Percentiles rank a stretch among this genome's conserved stretches.
Evolutionary conservation across 495 filamentous ascomycete species (phyloP).

Genomic region (Trichoderma reesei): DNA sequence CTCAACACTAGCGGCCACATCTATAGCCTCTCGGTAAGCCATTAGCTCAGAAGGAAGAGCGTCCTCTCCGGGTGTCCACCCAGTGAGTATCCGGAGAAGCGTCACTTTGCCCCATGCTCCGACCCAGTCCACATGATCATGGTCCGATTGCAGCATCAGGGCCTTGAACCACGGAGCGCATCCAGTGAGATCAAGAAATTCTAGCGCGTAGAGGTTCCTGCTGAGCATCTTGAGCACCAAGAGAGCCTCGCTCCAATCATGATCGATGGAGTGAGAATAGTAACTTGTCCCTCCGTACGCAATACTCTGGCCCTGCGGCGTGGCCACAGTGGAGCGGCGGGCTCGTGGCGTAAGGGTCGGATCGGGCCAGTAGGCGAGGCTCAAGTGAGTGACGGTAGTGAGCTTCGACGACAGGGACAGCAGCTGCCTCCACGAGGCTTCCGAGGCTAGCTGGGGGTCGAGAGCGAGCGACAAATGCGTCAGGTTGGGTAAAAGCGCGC

Average conservation of each 20-base stretch:
- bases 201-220: conserved; percentile 54
- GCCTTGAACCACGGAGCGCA: conserved; percentile 63
- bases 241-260: conserved; percentile 62
- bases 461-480: conserved; percentile 49
- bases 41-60: conserved; percentile 15
- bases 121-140: conserved; percentile 33
- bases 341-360: conserved; percentile 59
- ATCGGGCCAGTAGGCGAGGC: conserved; percentile 70
- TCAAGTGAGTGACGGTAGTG: conserved; percentile 63
- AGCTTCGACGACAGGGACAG: conserved; percentile 51
- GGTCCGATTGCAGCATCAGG: conserved; percentile 28
- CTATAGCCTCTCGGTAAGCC: conserved; percentile 19
- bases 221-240: conserved; percentile 59
- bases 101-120: conserved; percentile 37
- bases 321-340: conserved; percentile 37
- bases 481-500: conserved; percentile 34
- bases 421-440: conserved; percentile 58
- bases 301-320: conserved; percentile 30
- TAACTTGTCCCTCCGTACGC: conserved; percentile 52
- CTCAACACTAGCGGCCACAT: conserved; percentile 25
- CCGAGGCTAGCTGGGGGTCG: conserved; percentile 19
- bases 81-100: conserved; percentile 26
- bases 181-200: conserved; percentile 74
- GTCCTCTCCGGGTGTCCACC: conserved; percentile 21
- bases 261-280: conserved; percentile 54